These are phyloP conservation scores for Alternaria angustiovoidea DNA, from an alignment of 2,329 filamentous ascomycete genomes.

Conservation along the genomic window DNA sequence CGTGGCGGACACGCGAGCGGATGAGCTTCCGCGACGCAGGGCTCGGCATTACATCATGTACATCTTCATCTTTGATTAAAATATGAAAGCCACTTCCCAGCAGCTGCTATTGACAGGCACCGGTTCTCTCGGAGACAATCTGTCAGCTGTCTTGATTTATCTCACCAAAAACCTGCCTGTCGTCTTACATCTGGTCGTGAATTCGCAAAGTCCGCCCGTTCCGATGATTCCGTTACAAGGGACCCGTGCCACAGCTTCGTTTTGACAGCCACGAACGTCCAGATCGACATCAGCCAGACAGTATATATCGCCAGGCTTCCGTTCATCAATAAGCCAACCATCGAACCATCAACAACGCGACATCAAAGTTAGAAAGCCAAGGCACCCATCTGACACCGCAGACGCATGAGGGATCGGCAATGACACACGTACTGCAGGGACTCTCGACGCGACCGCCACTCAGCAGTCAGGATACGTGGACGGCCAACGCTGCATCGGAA, in stretches of 20 bases:
- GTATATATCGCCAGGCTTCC: conserved; percentile 8
- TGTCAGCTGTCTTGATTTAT: conserved; percentile 14
- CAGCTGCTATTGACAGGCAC: not conserved
- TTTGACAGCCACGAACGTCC: conserved; percentile 10
- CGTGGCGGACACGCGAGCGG: conserved; percentile 1
- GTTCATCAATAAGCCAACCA: not conserved
- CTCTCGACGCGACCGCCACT: conserved; percentile 29
- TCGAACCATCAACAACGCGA: conserved; percentile 2
- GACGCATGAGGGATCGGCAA: conserved; percentile 30
- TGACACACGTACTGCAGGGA: conserved; percentile 41
- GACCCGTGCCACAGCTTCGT: conserved; percentile 22
- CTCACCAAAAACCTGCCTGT: not conserved
- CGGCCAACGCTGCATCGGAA: conserved; percentile 33
- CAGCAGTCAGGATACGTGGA: conserved; percentile 38
- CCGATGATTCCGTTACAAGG: conserved; percentile 18
- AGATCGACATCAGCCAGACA: not conserved
- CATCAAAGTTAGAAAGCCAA: conserved; percentile 11
- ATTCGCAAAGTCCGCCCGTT: conserved; percentile 5
- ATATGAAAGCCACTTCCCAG: not conserved
- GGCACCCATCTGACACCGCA: conserved; percentile 22
- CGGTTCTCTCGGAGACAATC: conserved; percentile 19
- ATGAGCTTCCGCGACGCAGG: conserved; percentile 1
- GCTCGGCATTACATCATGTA: conserved; percentile 12
- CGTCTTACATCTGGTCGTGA: conserved; percentile 6
- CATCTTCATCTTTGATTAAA: not conserved